A percentile compares a stretch with the other conserved stretches of the same genome.
Conservation (phyloP, 2,329 filamentous ascomycete species). For the Alternaria sp. region DNA sequence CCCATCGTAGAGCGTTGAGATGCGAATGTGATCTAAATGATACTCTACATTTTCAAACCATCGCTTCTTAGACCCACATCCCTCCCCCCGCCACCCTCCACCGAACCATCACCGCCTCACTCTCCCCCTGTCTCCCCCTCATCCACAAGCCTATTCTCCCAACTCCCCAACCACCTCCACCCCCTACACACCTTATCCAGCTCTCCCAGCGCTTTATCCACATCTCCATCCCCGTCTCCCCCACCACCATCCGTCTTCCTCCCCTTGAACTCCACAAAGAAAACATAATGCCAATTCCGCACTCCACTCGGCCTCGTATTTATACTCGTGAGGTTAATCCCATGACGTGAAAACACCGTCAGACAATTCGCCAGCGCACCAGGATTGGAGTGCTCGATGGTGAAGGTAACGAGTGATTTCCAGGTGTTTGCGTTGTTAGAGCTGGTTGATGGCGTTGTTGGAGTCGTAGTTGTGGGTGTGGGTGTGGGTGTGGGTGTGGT, state of each 20-base stretch:
- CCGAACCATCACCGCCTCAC: neutral
- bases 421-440: conserved; percentile 12
- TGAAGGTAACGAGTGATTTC: conserved; percentile 83
- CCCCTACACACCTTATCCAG: conserved; percentile 64
- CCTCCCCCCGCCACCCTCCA: neutral
- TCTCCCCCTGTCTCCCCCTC: neutral
- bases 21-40: neutral
- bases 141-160: conserved; percentile 49
- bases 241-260: conserved; percentile 59
- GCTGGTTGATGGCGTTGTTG: neutral
- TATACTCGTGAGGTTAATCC: conserved; percentile 87
- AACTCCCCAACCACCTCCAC: conserved; percentile 74
- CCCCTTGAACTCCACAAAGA: conserved; percentile 89
- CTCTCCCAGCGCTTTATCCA: conserved; percentile 64
- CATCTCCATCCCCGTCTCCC: conserved; percentile 62
- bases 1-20: neutral
- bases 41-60: neutral
- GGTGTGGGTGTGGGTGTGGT: no score
- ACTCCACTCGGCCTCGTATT: conserved; percentile 80
- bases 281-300: conserved; percentile 86
- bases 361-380: conserved; percentile 85
- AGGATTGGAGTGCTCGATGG: conserved; percentile 74
- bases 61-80: no score
- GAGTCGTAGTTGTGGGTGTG: no score
- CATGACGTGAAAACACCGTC: conserved; percentile 74